Evolutionary conservation across 306 rosid genomes (phyloP).

Genomic region (Pterocarpus santalinus): DNA sequence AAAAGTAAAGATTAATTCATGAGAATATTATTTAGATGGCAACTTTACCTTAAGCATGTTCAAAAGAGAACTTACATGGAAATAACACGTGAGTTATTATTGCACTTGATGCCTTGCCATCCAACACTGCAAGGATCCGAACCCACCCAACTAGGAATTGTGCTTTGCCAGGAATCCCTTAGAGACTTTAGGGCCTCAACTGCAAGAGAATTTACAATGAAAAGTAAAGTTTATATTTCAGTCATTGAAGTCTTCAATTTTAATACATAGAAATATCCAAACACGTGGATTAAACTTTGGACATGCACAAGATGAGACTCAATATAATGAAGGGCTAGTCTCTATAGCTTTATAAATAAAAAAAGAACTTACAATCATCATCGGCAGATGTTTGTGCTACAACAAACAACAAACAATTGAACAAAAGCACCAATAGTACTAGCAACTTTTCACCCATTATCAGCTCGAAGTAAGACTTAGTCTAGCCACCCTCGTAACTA

Average conservation of each 20-base stretch:
- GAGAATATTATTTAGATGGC: neutral
- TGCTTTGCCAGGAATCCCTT: neutral
- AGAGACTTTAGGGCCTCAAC: slow-evolving; percentile 27
- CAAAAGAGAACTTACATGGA: slow-evolving; percentile 47
- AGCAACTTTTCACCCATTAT: slow-evolving; percentile 21
- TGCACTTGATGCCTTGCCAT: slow-evolving; percentile 47
- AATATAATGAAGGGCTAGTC: too few relatives aligned
- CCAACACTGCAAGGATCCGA: slow-evolving; percentile 43
- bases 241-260: neutral
- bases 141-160: slow-evolving; percentile 31
- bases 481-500: neutral
- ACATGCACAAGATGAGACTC: slow-evolving; percentile 13
- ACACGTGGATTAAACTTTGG: neutral
- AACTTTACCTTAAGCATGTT: neutral
- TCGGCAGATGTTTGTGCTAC: neutral
- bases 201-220: slow-evolving; percentile 37
- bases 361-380: slow-evolving; percentile 28
- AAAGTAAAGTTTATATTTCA: neutral
- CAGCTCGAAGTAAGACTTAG: slow-evolving; percentile 2
- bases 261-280: neutral
- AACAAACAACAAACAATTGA: slow-evolving; percentile 13
- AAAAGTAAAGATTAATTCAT: slow-evolving; percentile 1
- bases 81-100: slow-evolving; percentile 39
- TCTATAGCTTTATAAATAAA: too few relatives aligned
- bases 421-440: neutral